Conservation (phyloP, 345 rosid genomes). For the Laguncularia racemosa region DNA sequence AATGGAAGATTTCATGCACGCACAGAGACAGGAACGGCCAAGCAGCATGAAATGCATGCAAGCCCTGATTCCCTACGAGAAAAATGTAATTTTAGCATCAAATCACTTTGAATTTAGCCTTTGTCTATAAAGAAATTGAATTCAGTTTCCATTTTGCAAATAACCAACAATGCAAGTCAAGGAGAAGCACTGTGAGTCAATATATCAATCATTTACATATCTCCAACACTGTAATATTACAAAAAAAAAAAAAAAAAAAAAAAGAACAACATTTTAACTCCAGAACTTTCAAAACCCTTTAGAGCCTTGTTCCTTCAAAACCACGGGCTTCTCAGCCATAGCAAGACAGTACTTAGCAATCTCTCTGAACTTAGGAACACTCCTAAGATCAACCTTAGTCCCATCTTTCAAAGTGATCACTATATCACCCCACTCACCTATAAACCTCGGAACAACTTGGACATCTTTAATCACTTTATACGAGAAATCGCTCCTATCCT, state of each 20-base stretch:
- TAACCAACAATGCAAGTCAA: too few species aligned
- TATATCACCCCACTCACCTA: conserved; percentile 95
- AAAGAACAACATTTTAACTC: background rate
- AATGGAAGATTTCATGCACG: too few species aligned
- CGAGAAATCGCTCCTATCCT: conserved; percentile 87
- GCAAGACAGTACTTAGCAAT: conserved; percentile 70
- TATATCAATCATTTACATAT: too few species aligned
- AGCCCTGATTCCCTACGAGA: too few species aligned
- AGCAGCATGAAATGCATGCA: too few species aligned
- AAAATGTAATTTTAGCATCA: too few species aligned
- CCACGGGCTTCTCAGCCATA: conserved; percentile 61
- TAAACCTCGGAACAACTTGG: conserved; percentile 84
- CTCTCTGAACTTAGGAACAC: conserved; percentile 89
- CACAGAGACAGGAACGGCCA: too few species aligned
- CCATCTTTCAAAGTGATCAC: conserved; percentile 72
- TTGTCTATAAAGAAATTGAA: too few species aligned
- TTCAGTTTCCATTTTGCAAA: too few species aligned
- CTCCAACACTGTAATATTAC: conserved; percentile 6
- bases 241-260: conserved; percentile 6
- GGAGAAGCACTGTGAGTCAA: too few species aligned
- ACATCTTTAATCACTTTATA: conserved; percentile 83
- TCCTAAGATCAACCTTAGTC: conserved; percentile 73
- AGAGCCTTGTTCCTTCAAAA: conserved; percentile 38
- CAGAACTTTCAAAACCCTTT: conserved; percentile 29
- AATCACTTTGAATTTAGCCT: too few species aligned